Conservation (phyloP, 129 eudicot genomes). For the Chrysanthemum makinoi region DNA sequence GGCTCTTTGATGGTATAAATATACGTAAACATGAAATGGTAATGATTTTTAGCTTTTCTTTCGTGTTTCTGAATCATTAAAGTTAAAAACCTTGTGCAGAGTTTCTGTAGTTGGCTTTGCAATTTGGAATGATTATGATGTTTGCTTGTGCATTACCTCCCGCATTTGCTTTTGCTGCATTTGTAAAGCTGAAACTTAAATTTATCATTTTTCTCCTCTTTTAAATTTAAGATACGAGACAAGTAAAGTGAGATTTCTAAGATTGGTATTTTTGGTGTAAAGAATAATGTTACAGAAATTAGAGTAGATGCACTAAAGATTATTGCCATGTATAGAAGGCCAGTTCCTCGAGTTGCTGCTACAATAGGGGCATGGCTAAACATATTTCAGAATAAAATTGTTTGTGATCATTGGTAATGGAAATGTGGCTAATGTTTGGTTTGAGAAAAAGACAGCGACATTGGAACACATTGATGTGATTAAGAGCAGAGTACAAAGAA, state of each 20-base stretch:
- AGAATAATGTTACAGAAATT: constrained; percentile 85
- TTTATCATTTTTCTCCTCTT: neutral
- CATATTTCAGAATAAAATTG: constrained; percentile 58
- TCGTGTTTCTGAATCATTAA: neutral
- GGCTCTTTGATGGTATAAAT: constrained; percentile 89
- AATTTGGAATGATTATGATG: constrained; percentile 98
- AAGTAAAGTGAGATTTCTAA: constrained; percentile 8
- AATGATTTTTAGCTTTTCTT: neutral
- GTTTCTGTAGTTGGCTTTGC: constrained; percentile 87
- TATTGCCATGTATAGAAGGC: constrained; percentile 81
- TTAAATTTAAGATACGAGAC: neutral
- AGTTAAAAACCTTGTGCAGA: constrained; percentile 44
- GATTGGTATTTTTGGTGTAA: constrained; percentile 21
- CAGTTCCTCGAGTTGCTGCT: constrained; percentile 75
- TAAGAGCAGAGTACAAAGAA: too few relatives aligned
- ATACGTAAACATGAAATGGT: neutral
- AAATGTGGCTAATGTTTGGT: too few relatives aligned
- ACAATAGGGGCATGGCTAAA: constrained; percentile 96
- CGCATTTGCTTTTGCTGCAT: constrained; percentile 78
- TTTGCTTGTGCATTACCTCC: constrained; percentile 98
- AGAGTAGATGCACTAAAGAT: constrained; percentile 92
- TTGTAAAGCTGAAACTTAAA: constrained; percentile 35
- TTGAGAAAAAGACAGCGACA: too few relatives aligned
- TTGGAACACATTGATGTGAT: too few relatives aligned
- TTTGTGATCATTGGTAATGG: too few relatives aligned